phyloP scores from a whole-genome alignment of 2,329 filamentous ascomycete species.

The Penicillium sp. region DNA sequence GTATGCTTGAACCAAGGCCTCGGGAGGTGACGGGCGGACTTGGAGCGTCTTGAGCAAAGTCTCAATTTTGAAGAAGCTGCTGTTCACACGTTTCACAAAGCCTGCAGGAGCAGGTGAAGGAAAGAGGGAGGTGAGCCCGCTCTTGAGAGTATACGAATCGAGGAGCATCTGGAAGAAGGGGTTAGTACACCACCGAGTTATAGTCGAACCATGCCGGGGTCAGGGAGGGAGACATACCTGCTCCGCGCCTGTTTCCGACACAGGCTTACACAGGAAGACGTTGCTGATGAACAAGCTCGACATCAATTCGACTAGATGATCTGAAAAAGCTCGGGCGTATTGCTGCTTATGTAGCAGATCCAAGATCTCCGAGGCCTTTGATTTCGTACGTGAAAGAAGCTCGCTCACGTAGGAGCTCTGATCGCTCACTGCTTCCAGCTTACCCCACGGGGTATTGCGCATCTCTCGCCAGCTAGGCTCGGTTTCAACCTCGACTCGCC shows the following conservation, averaged over 20 bases:
- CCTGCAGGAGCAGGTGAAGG: slow-evolving; percentile 54
- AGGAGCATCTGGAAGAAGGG: slow-evolving; percentile 71
- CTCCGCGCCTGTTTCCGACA: slow-evolving; percentile 90
- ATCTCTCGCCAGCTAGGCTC: slow-evolving; percentile 94
- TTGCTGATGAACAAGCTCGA: slow-evolving; percentile 73
- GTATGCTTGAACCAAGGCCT: slow-evolving; percentile 93
- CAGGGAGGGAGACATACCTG: slow-evolving; percentile 51
- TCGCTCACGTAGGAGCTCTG: slow-evolving; percentile 88
- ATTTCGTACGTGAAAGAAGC: slow-evolving; percentile 66
- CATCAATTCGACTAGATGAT: slow-evolving; percentile 87
- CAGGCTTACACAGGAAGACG: slow-evolving; percentile 81
- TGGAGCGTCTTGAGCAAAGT: slow-evolving; percentile 93
- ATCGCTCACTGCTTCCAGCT: slow-evolving; percentile 86
- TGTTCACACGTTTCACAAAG: slow-evolving; percentile 80
- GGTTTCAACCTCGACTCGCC: slow-evolving; percentile 72
- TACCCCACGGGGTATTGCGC: slow-evolving; percentile 92
- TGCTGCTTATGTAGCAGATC: slow-evolving; percentile 78
- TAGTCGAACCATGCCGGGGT: too few species aligned
- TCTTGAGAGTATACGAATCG: slow-evolving; percentile 71
- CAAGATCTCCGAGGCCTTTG: slow-evolving; percentile 67
- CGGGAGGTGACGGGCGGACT: slow-evolving; percentile 82
- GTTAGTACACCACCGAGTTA: neutral
- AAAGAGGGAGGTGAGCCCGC: slow-evolving; percentile 44
- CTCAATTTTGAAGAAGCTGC: slow-evolving; percentile 79
- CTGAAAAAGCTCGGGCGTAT: slow-evolving; percentile 89